Evolutionary conservation across 495 filamentous ascomycete genomes (phyloP), one percentile per base, ranked within the genome.

Genomic region (Penicillium roqueforti): DNA sequence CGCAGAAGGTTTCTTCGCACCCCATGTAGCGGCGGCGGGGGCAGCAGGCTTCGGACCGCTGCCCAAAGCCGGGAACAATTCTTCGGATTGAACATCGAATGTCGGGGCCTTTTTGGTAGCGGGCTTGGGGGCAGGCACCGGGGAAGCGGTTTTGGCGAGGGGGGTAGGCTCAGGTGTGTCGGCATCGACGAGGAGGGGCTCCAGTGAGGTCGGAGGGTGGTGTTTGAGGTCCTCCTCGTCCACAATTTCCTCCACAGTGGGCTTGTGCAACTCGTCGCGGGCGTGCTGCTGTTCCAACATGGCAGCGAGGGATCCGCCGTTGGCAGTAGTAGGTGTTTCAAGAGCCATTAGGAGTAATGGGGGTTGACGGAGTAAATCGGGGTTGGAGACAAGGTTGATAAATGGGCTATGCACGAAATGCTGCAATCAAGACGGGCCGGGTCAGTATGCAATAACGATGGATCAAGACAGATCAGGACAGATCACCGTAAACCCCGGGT

Each of bases 11-110:
- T 76, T 85, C 82, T 69, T 79, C 20, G 76, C 76, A 45, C 84
- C 83, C 87, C 87, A 96, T 39, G 85, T 80, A 37, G 84, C 83
- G 29, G 86, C 76, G 67, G 81, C 73, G 58, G 84, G 72, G 57
- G 76, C 68, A 57, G 77, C 69, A 19, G 86, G 74, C 70, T 87
- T 86, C 29, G 86, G 77, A 10, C 83, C 82, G 44, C 86, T 83
- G 45, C 89, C 93, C 42, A 98, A 79, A 32, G 90, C 83, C 18
- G 93, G 93, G 74, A 98, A 98, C 37, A 86, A 74, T 69, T 96
- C 92, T 63, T 91, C 87, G 4, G 91, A 96, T 57, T 86, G 77
- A 7, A 89, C 87, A 68, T 97, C 88, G 41, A 96, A 74, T 22
- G 67, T 65, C 39, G 72, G 65, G 10, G 74, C 55, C 42, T 79